Evolutionary conservation across 768 basidiomycete species (phyloP), one percentile per base, ranked within the genome.

Genomic region (Tubosaeta sp.): DNA sequence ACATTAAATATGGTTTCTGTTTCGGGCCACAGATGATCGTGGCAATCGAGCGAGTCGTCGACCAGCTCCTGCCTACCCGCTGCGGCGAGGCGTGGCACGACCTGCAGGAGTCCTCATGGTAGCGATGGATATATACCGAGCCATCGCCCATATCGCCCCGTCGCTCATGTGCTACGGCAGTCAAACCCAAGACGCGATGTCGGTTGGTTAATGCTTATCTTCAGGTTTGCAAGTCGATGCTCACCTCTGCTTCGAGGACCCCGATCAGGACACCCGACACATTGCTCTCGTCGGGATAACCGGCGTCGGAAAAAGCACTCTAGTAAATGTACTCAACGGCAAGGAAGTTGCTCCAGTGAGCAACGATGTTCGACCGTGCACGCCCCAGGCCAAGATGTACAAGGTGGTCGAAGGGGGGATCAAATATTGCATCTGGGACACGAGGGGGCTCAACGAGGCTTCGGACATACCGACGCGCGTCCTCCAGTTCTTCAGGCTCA

Each of bases 271-370:
- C 27, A 38, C 48, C 29, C 16, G 50, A 4, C 51, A 63, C 34
- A 46, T 64, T 19, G 63, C 64, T 29, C 30, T 64, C 31, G 59
- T 56, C 21, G 63, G 63, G 10, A 31, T 47, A 31, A 63, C 63
- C 13, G 63, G 63, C 2, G 64, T 52, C 39, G 63, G 63, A 36
- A 64, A 64, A 39, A 64, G 63, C 51, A 64, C 64, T 7, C 43
- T 66, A 9, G 61, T 66, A 19, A 64, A 64, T 29, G 41, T 64
- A 46, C 61, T 64, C 43, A 36, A 38, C n/a, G 63, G 56, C 49
- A 3, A 30, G 13, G 14, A 45, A 39, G 16, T 38, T 16, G 64
- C 63, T 6, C 3, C 24, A 52, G 60, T 49, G 2, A 48, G 43
- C 49, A 63, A 57, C 10, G 16, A 58, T 34, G 64, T 44, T n/a